These are phyloP conservation scores for Phaeosphaeriaceae sp. DNA, from an alignment of 2,329 filamentous ascomycete genomes.

Conservation along the genomic window DNA sequence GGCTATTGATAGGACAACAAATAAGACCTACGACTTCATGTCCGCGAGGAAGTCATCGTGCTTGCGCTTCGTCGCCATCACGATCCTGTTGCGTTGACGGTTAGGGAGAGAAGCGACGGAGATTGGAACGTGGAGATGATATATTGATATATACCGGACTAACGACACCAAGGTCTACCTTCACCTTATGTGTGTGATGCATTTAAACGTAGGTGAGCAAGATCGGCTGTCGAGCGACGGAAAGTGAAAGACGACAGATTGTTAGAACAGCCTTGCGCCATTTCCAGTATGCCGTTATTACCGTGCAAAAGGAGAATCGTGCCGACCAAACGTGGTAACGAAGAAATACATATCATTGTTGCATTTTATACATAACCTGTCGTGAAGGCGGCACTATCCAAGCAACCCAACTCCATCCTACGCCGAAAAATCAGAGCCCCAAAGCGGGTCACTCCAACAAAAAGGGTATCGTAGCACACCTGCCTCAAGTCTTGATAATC, in stretches of 20 bases:
- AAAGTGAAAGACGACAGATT: too few relatives aligned
- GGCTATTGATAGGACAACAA: background rate
- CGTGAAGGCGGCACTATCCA: background rate
- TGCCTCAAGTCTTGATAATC: slow-evolving; percentile 17
- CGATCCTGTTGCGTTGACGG: background rate
- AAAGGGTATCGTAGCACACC: background rate
- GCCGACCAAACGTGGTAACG: background rate
- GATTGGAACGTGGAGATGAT: too few relatives aligned
- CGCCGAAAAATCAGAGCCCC: background rate
- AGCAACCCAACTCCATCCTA: background rate
- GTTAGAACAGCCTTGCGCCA: too few relatives aligned
- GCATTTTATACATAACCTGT: background rate
- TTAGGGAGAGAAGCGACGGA: too few relatives aligned
- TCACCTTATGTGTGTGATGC: background rate
- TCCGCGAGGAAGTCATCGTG: background rate
- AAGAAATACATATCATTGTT: background rate
- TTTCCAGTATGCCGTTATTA: too few relatives aligned
- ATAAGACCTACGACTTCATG: background rate
- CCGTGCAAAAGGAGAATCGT: background rate
- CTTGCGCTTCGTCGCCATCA: background rate
- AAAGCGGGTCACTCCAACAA: background rate
- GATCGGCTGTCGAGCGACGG: too few relatives aligned
- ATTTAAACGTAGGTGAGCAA: too few relatives aligned
- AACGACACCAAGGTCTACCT: too few relatives aligned
- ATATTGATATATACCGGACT: too few relatives aligned